These are phyloP conservation scores for Trichosporon ovoides DNA, from an alignment of 1,284 basidiomycete species.

Conservation along the genomic window DNA sequence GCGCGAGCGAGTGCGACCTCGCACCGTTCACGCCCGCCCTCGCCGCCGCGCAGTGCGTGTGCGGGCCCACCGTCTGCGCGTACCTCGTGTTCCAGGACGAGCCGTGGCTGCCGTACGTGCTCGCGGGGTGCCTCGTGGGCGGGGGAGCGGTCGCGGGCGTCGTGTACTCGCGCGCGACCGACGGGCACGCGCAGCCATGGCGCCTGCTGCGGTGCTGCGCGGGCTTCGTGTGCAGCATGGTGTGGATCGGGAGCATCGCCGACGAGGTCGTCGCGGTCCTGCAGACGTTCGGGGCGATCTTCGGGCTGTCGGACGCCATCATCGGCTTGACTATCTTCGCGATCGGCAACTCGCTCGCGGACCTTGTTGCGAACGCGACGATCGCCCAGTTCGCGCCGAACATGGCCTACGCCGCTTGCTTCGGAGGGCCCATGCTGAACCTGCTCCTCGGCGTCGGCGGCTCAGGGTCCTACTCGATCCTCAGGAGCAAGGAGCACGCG, in stretches of 20 bases:
- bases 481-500: slow-evolving; percentile 55
- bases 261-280: slow-evolving; percentile 87
- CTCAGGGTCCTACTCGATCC: slow-evolving; percentile 45
- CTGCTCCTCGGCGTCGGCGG: slow-evolving; percentile 64
- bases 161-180: slow-evolving; percentile 57
- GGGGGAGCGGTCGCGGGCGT: slow-evolving; percentile 56
- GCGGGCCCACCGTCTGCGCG: slow-evolving; percentile 73
- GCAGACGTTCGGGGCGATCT: slow-evolving; percentile 86
- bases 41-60: slow-evolving; percentile 68
- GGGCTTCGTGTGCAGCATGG: slow-evolving; percentile 80
- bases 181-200: slow-evolving; percentile 58
- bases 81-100: slow-evolving; percentile 64
- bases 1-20: slow-evolving; percentile 16
- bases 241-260: slow-evolving; percentile 94
- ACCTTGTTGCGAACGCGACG: slow-evolving; percentile 93
- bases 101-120: slow-evolving; percentile 55
- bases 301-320: slow-evolving; percentile 94
- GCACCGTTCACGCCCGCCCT: slow-evolving; percentile 72
- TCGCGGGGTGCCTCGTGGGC: slow-evolving; percentile 49
- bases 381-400: slow-evolving; percentile 60
- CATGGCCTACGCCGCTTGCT: slow-evolving; percentile 52
- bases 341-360: slow-evolving; percentile 90
- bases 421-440: slow-evolving; percentile 69
- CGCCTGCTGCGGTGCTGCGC: slow-evolving; percentile 73
- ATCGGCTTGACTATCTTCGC: slow-evolving; percentile 93